Conservation (phyloP, 1,284 basidiomycete species). For the Cryptococcus maquisensis region DNA sequence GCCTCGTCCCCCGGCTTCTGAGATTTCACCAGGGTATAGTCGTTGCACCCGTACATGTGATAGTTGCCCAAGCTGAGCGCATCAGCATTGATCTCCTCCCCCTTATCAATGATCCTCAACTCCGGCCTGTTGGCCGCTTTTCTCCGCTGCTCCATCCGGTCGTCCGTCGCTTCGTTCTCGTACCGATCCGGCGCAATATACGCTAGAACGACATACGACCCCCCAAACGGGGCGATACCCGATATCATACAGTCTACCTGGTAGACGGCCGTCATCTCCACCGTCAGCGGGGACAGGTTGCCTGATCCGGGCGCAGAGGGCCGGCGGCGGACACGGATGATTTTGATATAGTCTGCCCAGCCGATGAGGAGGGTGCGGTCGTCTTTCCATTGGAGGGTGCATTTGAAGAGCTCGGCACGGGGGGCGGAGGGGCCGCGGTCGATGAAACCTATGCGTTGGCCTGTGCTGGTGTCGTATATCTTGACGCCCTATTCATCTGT, state of each 20-base stretch:
- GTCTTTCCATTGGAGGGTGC: constrained; percentile 86
- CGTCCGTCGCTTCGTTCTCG: constrained; percentile 63
- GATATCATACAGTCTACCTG: constrained; percentile 94
- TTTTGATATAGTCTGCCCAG: constrained; percentile 93
- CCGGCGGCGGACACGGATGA: constrained; percentile 66
- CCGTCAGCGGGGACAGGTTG: constrained; percentile 43
- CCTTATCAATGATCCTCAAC: constrained; percentile 83
- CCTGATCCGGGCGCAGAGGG: constrained; percentile 49
- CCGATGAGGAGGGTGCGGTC: constrained; percentile 83
- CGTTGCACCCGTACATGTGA: constrained; percentile 84
- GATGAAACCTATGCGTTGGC: constrained; percentile 80
- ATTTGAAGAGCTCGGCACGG: constrained; percentile 88
- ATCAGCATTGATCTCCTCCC: constrained; percentile 86
- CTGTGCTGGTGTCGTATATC: constrained; percentile 79
- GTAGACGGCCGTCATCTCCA: constrained; percentile 87
- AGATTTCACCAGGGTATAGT: constrained; percentile 66
- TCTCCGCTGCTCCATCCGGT: constrained; percentile 67
- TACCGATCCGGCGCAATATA: constrained; percentile 55
- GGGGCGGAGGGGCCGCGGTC: constrained; percentile 76
- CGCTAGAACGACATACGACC: constrained; percentile 78
- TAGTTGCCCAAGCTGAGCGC: constrained; percentile 74
- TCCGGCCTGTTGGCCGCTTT: constrained; percentile 84
- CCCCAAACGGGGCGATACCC: constrained; percentile 72
- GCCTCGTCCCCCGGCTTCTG: constrained; percentile 44
- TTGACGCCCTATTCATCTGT: constrained; percentile 68